These are phyloP conservation scores for Rhynchosporium secalis DNA, from an alignment of 2,329 filamentous ascomycete species.

Conservation along the genomic window DNA sequence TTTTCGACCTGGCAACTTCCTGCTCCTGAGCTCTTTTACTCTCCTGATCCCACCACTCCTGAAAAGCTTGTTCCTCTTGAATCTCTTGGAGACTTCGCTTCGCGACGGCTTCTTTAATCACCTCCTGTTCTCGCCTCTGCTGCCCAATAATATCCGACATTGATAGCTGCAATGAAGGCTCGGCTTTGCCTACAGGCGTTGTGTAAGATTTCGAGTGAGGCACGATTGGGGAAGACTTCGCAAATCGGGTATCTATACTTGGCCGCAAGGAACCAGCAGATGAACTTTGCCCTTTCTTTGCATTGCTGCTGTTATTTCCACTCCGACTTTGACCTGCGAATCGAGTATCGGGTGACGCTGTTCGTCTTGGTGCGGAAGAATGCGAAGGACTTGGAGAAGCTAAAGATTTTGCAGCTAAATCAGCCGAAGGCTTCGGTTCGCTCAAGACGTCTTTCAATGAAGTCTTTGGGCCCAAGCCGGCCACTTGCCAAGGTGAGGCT, in stretches of 20 bases:
- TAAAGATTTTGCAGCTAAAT: constrained; percentile 34
- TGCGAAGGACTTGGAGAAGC: constrained; percentile 34
- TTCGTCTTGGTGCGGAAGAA: constrained; percentile 46
- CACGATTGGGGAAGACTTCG: constrained; percentile 44
- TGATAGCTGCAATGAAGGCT: constrained; percentile 67
- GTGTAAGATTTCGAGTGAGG: constrained; percentile 65
- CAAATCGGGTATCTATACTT: constrained; percentile 27
- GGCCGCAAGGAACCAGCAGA: constrained; percentile 23
- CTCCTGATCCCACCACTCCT: constrained; percentile 94
- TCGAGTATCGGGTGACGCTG: constrained; percentile 62
- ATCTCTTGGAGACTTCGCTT: constrained; percentile 93
- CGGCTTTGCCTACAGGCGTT: constrained; percentile 57
- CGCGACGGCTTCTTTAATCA: constrained; percentile 77
- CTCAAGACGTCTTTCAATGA: constrained; percentile 52
- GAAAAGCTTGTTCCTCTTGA: constrained; percentile 94
- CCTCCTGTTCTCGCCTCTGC: constrained; percentile 81
- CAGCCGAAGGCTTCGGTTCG: constrained; percentile 37
- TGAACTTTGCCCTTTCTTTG: constrained; percentile 23
- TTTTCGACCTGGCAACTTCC: constrained; percentile 30
- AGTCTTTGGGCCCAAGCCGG: constrained; percentile 49
- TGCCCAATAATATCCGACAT: constrained; percentile 88
- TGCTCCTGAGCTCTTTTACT: constrained; percentile 62
- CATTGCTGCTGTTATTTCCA: constrained; percentile 19
- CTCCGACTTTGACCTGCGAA: constrained; percentile 56
- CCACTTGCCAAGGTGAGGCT: constrained; percentile 66